Evolutionary conservation across 2,329 filamentous ascomycete genomes (phyloP).

Genomic region (Pochonia chlamydosporia): DNA sequence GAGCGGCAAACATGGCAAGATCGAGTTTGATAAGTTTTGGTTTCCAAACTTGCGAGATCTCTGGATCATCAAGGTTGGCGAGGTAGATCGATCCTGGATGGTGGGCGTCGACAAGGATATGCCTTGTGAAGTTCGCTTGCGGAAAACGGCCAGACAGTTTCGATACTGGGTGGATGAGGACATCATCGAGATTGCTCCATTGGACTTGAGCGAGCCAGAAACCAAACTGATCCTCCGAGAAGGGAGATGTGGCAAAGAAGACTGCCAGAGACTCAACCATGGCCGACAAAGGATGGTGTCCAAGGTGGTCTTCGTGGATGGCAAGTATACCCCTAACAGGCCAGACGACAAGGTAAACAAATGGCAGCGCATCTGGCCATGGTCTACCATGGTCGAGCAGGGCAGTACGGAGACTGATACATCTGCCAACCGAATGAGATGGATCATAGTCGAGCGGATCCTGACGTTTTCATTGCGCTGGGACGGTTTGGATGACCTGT

Average conservation of each 20-base stretch:
- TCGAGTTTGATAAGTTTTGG: conserved; percentile 32
- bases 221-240: conserved; percentile 26
- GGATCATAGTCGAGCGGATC: conserved; percentile 31
- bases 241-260: conserved; percentile 27
- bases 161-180: conserved; percentile 32
- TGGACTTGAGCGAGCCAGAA: conserved; percentile 28
- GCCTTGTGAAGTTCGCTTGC: conserved; percentile 22
- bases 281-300: conserved; percentile 31
- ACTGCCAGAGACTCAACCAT: conserved; percentile 29
- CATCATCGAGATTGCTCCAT: conserved; percentile 30
- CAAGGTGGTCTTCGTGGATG: conserved; percentile 30
- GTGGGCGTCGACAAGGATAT: conserved; percentile 25
- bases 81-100: conserved; percentile 30
- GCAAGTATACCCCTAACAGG: conserved; percentile 20
- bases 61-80: conserved; percentile 34
- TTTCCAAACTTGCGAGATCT: conserved; percentile 32
- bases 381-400: conserved; percentile 21
- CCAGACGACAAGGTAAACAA: conserved; percentile 13
- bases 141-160: conserved; percentile 29
- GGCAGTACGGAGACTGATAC: conserved; percentile 19
- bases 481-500: conserved; percentile 23
- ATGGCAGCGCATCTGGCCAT: conserved; percentile 28
- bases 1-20: conserved; percentile 22
- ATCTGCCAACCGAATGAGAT: conserved; percentile 28
- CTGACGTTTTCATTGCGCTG: conserved; percentile 30